These are phyloP conservation scores for Suillus paluster DNA, from an alignment of 768 basidiomycete species.

Conservation along the genomic window DNA sequence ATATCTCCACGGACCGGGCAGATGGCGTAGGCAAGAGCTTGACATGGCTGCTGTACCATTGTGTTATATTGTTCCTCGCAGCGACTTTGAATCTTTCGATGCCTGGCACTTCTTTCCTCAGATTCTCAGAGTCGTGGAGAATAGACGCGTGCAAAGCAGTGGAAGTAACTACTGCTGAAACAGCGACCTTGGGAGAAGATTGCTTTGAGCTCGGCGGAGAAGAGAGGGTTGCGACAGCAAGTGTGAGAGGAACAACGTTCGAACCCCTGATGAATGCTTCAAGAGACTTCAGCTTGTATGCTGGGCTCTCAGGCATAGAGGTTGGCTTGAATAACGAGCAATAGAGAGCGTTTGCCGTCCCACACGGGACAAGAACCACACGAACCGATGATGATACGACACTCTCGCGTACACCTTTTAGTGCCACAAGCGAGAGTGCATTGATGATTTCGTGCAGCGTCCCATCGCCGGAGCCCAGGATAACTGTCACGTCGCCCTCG, in stretches of 20 bases:
- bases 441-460: slow-evolving; percentile 90
- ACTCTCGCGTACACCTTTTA: slow-evolving; percentile 24
- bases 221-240: slow-evolving; percentile 56
- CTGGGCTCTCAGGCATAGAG: slow-evolving; percentile 24
- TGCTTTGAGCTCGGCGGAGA: slow-evolving; percentile 31
- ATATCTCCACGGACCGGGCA: slow-evolving; percentile 54
- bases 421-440: slow-evolving; percentile 42
- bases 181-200: slow-evolving; percentile 31
- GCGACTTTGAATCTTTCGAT: slow-evolving; percentile 89
- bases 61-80: slow-evolving; percentile 71
- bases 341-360: slow-evolving; percentile 95
- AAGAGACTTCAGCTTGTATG: slow-evolving; percentile 60
- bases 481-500: slow-evolving; percentile 44
- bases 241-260: slow-evolving; percentile 47
- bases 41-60: slow-evolving; percentile 69
- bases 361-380: slow-evolving; percentile 69
- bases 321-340: slow-evolving; percentile 70
- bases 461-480: slow-evolving; percentile 88
- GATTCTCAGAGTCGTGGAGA: slow-evolving; percentile 76
- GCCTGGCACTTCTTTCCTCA: slow-evolving; percentile 72
- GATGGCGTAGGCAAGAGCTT: slow-evolving; percentile 55
- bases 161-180: slow-evolving; percentile 86
- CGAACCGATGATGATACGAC: slow-evolving; percentile 31
- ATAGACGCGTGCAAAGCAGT: slow-evolving; percentile 86
- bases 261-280: slow-evolving; percentile 50